phyloP scores from a whole-genome alignment of 2,329 filamentous ascomycete species.

The Apiospora saccharicola region DNA sequence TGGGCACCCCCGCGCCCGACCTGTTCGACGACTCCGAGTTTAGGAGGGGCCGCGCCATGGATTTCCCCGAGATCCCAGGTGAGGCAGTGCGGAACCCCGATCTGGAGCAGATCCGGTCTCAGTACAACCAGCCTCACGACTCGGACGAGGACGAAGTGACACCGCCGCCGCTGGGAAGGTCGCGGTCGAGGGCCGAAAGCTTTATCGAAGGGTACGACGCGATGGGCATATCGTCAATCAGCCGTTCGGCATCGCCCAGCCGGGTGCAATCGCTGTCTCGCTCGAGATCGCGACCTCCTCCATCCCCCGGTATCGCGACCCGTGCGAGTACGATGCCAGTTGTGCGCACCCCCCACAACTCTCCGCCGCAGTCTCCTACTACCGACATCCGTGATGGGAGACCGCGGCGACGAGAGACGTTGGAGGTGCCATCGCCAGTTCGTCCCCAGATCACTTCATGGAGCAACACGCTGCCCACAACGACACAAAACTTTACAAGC shows the following conservation, averaged over 20 bases:
- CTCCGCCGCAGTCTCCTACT: not conserved
- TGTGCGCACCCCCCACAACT: not conserved
- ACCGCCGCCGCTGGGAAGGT: slow-evolving; percentile 36
- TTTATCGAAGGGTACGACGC: slow-evolving; percentile 37
- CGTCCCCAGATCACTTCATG: slow-evolving; percentile 30
- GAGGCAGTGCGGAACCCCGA: slow-evolving; percentile 54
- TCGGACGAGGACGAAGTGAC: slow-evolving; percentile 41
- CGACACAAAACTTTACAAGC: not conserved
- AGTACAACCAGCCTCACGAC: slow-evolving; percentile 48
- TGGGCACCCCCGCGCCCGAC: slow-evolving; percentile 57
- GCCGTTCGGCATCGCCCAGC: not conserved
- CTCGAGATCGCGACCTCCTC: slow-evolving; percentile 31
- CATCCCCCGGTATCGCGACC: slow-evolving; percentile 29
- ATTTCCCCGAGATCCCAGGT: slow-evolving; percentile 65
- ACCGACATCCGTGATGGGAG: slow-evolving; percentile 4
- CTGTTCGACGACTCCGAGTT: slow-evolving; percentile 58
- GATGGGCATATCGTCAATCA: not conserved
- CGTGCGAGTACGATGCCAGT: slow-evolving; percentile 34
- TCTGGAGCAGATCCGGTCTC: slow-evolving; percentile 47
- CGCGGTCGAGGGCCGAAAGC: slow-evolving; percentile 48
- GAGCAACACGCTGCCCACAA: slow-evolving; percentile 14
- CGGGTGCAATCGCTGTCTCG: not conserved
- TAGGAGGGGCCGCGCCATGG: slow-evolving; percentile 51
- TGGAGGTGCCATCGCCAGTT: slow-evolving; percentile 40
- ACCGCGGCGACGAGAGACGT: slow-evolving; percentile 39